Evolutionary conservation across 805 yeast species (phyloP), one percentile per base, ranked within the genome.

Genomic region (Brettanomyces bruxellensis): DNA sequence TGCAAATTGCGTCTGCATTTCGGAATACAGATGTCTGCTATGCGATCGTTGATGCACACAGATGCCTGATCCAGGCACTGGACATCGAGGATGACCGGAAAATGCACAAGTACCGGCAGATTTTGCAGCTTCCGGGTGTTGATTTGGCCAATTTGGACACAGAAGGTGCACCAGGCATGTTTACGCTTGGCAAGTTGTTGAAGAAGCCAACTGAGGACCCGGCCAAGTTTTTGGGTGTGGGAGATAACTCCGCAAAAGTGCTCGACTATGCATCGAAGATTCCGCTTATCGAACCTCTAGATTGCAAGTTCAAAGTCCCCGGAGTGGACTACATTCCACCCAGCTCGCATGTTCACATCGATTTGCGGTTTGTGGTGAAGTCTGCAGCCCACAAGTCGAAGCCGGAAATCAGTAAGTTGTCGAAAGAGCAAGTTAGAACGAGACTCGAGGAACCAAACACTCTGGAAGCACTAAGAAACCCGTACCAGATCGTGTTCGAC

Each of bases 1-100:
- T 89, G 49, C 96, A 87, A 53, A 83, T 93, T 56, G 86, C 95
- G 11, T 71, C 87, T 14, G 78, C 76, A 35, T 90, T 91, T 68
- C 83, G 91, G 69, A 76, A 79, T 49, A 70, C 78, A 23, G 91
- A 83, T 22, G 69, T 87, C 45, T 72, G 87, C 34, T 53, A 71
- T 35, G 70, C 75, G 35, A 75, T 86, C 12, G 64, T 79, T 41
- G 88, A 83, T 46, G 71, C 91, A 44, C 78, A 83, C 56, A 82
- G 85, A 60, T 74, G 80, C 43, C 64, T 91, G 35, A 69, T 81
- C 32, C 96, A 87, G 66, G 97, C 95, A 3, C 80, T 87, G 12
- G 58, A 63, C 46, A 47, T 54, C 14, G 61, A 61, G 41, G 53
- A 51, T 68, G 60, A 70, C 55, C 67, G 77, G 47, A 55, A 71